Base-by-base conservation (phyloP, 148 eudicot species). In the Amaranthus palmeri region DNA sequence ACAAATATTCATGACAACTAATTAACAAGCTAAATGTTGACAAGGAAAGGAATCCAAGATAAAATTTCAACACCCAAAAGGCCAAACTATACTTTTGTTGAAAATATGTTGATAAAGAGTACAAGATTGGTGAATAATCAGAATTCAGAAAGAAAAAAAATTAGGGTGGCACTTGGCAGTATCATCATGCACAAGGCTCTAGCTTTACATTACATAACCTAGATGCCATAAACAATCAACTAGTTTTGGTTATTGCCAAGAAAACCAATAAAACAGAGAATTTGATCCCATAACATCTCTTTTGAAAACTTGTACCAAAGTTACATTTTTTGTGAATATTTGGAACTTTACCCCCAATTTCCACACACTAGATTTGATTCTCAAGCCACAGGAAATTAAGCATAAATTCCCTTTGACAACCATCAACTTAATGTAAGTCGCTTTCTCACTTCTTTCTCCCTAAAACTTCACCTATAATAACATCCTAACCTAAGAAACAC, bases 241-340 rank as follows among this genome's bases (percentile, higher is more conserved):
- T 13, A 10, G 10, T 65, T 25, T 7, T 65, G 3, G 42, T 8
- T n/a, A 46, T 64, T 64, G 67, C 50, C 47, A 6, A n/a, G 25
- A 63, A 56, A 18, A 71, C 7, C 2, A 51, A 14, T 56, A 41
- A 66, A 74, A 56, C 14, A 40, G 59, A 73, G 77, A 73, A 78
- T 72, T 68, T 68, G 81, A 78, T 78, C 64, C 81, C 46, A 61
- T 13, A 54, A 67, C 68, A 72, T 78, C 60, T 78, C 76, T 78
- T 72, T 73, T 67, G 73, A 68, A 78, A 72, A 73, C 58, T 11
- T 78, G 81, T 41, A 68, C 68, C 68, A 47, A 72, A 67, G 51
- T 67, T 60, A 43, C 61, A 56, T 36, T 61, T 54, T 15, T 62
- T 67, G 62, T 78, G 77, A 63, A 68, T 50, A 36, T 25, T 52